Evolutionary conservation across 75 land plant genomes (phyloP).

Genomic region (Selaginella moellendorffii): DNA sequence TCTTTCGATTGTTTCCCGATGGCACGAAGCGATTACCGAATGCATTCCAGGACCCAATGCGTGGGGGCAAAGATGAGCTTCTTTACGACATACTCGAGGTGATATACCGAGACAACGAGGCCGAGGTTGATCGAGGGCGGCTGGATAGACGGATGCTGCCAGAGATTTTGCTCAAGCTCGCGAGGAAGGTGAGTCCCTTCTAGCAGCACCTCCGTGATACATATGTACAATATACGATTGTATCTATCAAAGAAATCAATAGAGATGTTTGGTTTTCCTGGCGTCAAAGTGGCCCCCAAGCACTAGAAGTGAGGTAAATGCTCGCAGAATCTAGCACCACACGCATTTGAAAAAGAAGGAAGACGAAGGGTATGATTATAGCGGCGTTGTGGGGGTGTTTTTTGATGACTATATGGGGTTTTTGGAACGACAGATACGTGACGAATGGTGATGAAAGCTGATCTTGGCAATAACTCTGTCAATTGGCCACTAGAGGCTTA

Average conservation of each 20-base stretch:
- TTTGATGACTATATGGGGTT: too few relatives aligned
- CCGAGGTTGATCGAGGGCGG: slow-evolving; percentile 33
- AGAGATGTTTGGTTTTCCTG: neutral
- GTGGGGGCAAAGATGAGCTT: slow-evolving; percentile 81
- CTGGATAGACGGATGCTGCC: slow-evolving; percentile 60
- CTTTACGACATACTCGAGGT: slow-evolving; percentile 49
- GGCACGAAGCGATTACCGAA: too few relatives aligned
- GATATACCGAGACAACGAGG: slow-evolving; percentile 51
- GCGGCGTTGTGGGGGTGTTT: too few relatives aligned
- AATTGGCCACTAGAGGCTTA: too few relatives aligned
- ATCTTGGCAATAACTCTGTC: too few relatives aligned
- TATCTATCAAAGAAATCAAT: neutral
- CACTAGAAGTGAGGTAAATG: too few relatives aligned
- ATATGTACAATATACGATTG: neutral
- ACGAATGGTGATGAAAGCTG: too few relatives aligned
- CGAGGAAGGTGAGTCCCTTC: slow-evolving; percentile 73
- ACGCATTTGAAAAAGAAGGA: too few relatives aligned
- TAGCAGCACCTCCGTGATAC: slow-evolving; percentile 8
- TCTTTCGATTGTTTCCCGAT: neutral
- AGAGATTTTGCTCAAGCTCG: slow-evolving; percentile 61
- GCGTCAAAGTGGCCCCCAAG: too few relatives aligned
- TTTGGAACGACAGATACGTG: too few relatives aligned
- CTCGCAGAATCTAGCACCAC: too few relatives aligned
- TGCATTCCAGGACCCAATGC: slow-evolving; percentile 76
- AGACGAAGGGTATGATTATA: too few relatives aligned